Conservation (phyloP, 306 rosid genomes). For the Acmispon strigosus region DNA sequence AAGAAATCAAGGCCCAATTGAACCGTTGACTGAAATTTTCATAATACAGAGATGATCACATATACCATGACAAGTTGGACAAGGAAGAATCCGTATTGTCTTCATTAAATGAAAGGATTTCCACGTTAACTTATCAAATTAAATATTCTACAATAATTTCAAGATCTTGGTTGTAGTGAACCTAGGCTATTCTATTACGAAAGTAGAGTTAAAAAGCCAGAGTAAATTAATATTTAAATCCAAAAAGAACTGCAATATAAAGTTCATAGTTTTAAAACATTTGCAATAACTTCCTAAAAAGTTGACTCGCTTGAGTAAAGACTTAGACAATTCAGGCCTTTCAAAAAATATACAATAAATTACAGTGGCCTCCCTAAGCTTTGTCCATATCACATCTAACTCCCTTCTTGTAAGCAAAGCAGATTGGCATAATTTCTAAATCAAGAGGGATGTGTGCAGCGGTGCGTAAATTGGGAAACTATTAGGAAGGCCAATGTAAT, state of each 20-base stretch:
- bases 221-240: background rate
- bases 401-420: background rate
- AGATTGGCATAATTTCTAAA: background rate
- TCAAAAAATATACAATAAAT: background rate
- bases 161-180: background rate
- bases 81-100: background rate
- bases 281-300: background rate
- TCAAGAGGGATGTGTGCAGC: background rate
- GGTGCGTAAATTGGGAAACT: background rate
- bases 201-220: background rate
- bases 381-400: background rate
- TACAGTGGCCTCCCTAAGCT: background rate
- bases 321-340: background rate
- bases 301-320: background rate
- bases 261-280: background rate
- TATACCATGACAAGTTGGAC: background rate
- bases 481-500: background rate
- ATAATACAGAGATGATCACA: constrained; percentile 18
- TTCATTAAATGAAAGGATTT: background rate
- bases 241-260: background rate
- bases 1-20: constrained; percentile 96
- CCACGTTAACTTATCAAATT: constrained; percentile 6
- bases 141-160: background rate
- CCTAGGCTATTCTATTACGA: background rate
- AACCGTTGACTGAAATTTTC: constrained; percentile 73